Conservation (phyloP, 2,329 filamentous ascomycete species). For the Periconia sp. region DNA sequence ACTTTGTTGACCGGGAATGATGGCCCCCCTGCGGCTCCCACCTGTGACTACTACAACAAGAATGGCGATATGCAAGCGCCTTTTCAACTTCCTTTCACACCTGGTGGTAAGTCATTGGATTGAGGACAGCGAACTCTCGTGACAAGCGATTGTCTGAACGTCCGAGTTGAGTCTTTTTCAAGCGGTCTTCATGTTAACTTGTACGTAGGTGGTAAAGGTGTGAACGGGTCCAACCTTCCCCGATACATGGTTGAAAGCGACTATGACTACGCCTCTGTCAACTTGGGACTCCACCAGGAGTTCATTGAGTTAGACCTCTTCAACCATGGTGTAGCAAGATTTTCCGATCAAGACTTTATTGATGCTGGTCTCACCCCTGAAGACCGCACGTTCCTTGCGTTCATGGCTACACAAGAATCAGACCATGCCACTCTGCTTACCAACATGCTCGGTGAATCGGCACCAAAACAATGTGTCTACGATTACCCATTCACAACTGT, state of each 20-base stretch:
- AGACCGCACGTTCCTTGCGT: constrained; percentile 70
- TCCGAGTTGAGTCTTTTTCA: no score
- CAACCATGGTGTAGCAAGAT: constrained; percentile 71
- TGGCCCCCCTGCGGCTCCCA: constrained; percentile 58
- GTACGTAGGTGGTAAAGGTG: no score
- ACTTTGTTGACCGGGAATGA: constrained; percentile 62
- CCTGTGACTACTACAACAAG: constrained; percentile 69
- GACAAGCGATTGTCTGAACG: constrained; percentile 36
- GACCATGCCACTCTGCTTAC: constrained; percentile 76
- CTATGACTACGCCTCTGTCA: constrained; percentile 79
- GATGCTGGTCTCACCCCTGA: constrained; percentile 67
- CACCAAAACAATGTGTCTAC: constrained; percentile 76
- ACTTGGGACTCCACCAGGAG: constrained; percentile 76
- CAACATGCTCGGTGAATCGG: constrained; percentile 73
- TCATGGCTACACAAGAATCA: constrained; percentile 76
- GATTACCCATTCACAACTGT: constrained; percentile 78
- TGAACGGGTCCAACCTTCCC: constrained; percentile 29
- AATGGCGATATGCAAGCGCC: constrained; percentile 68
- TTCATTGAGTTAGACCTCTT: constrained; percentile 85
- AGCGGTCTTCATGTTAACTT: no score
- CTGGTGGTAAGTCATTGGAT: constrained; percentile 65
- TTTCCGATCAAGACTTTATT: constrained; percentile 70
- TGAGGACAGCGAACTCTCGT: constrained; percentile 78
- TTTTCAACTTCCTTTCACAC: constrained; percentile 71
- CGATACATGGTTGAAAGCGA: constrained; percentile 78